phyloP scores from a whole-genome alignment of 345 rosid species.

The Pistacia atlantica region DNA sequence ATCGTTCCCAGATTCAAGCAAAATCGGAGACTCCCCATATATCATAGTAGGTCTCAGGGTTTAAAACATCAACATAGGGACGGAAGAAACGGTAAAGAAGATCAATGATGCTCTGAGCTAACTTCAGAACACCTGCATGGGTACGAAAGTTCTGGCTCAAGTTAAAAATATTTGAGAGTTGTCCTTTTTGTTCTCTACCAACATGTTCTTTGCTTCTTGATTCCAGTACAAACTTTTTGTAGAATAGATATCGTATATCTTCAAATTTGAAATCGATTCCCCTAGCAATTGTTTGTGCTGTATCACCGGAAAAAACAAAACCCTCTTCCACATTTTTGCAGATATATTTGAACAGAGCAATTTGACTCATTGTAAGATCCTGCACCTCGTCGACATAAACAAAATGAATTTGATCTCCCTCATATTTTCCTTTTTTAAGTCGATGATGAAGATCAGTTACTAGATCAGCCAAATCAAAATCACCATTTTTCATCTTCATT shows the following conservation, averaged over 20 bases:
- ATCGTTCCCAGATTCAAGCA: slow-evolving; percentile 36
- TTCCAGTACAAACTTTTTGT: slow-evolving; percentile 39
- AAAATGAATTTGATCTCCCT: slow-evolving; percentile 43
- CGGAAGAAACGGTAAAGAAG: slow-evolving; percentile 50
- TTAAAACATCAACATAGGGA: slow-evolving; percentile 35
- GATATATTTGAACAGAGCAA: slow-evolving; percentile 46
- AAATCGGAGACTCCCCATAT: slow-evolving; percentile 51
- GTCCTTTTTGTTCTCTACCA: slow-evolving; percentile 33
- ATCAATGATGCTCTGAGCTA: slow-evolving; percentile 57
- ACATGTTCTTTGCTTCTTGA: background rate
- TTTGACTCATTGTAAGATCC: slow-evolving; percentile 60
- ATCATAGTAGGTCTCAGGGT: slow-evolving; percentile 43
- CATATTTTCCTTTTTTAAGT: slow-evolving; percentile 25
- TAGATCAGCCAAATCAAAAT: slow-evolving; percentile 63
- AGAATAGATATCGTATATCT: slow-evolving; percentile 47
- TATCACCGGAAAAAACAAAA: slow-evolving; percentile 53
- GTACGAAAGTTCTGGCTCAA: slow-evolving; percentile 57
- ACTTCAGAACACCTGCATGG: slow-evolving; percentile 48
- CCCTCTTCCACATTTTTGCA: slow-evolving; percentile 50
- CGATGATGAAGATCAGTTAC: slow-evolving; percentile 56
- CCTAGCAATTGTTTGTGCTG: slow-evolving; percentile 32
- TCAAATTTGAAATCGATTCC: slow-evolving; percentile 57
- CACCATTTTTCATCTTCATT: slow-evolving; percentile 41
- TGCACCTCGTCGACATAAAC: slow-evolving; percentile 70
- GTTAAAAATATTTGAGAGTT: slow-evolving; percentile 34